Evolutionary conservation across 352 stramenopile genomes (phyloP), one percentile per base, ranked within the genome.

Genomic region (Aphanomyces stellatus): DNA sequence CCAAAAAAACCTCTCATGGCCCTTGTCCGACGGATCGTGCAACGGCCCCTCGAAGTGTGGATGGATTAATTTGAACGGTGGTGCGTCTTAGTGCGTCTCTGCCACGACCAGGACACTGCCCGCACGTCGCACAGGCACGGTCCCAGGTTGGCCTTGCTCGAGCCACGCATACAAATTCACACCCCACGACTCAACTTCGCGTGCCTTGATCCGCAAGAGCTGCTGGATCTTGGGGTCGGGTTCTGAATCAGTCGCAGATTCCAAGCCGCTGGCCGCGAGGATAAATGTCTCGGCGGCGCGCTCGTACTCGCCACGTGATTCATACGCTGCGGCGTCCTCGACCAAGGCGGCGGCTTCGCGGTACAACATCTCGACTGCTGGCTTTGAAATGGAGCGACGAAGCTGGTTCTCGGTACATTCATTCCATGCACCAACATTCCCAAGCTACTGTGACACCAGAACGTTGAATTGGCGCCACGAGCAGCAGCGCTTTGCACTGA

Each of bases 131-230:
- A 46, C 37, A 56, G 56, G 56, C 11, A 4, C 2, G 2, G 22
- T 15, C 27, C 30, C 56, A 6, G 7, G 22, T 25, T 64, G 22
- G 8, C 56, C 56, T 13, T 46, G 25, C 4, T 2, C 56, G 30
- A 64, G 10, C 56, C 56, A 64, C 41, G 35, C 41, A 59, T 19
- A 59, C 0, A 64, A 25, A 30, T 59, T 22, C 17, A 28, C 22
- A 4, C 11, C 56, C 56, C 56, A 64, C 13, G 10, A 22, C 41
- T 64, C 56, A 8, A 64, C 56, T 53, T 64, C 25, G 3, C 24
- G 41, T 30, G 56, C 22, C 30, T 64, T 64, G 5, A 33, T 6
- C 30, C 2, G n/a, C 17, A 64, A 15, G 4, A 64, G 41, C 22
- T 53, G 35, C 24, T 64, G 56, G 41, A 64, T 64, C 56, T 35